Evolutionary conservation across 2,329 filamentous ascomycete species (phyloP).

Genomic region (Botrytis aclada): DNA sequence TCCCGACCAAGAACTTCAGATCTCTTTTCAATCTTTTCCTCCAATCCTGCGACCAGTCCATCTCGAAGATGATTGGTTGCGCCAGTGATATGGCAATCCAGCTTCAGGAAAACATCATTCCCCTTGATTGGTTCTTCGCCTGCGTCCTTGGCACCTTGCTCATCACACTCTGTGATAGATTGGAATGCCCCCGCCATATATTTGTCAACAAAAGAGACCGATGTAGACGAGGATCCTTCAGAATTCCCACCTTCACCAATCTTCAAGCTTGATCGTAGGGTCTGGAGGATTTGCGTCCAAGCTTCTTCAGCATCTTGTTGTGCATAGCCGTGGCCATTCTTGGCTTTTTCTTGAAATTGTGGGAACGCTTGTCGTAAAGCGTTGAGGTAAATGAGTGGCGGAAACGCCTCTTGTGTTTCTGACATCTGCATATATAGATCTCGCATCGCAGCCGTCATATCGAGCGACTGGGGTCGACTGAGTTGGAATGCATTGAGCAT

Average conservation of each 20-base stretch:
- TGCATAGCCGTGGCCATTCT: constrained; percentile 80
- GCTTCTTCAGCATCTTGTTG: constrained; percentile 98
- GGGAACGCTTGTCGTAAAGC: constrained; percentile 77
- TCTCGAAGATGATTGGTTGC: constrained; percentile 88
- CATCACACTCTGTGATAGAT: constrained; percentile 77
- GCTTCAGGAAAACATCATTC: constrained; percentile 79
- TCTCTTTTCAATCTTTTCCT: constrained; percentile 87
- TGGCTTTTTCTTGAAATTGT: constrained; percentile 88
- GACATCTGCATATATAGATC: constrained; percentile 87
- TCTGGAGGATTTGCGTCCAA: constrained; percentile 90
- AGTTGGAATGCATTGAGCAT: constrained; percentile 47
- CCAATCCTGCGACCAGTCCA: constrained; percentile 76
- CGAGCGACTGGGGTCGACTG: constrained; percentile 41
- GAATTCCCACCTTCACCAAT: constrained; percentile 49
- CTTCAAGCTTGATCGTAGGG: constrained; percentile 75
- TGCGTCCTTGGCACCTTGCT: constrained; percentile 68
- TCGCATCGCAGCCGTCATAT: constrained; percentile 74
- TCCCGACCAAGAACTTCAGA: constrained; percentile 76
- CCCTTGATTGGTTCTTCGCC: constrained; percentile 67
- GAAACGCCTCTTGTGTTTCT: constrained; percentile 82
- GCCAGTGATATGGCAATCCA: constrained; percentile 91
- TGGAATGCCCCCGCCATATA: constrained; percentile 84
- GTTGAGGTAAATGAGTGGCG: constrained; percentile 77
- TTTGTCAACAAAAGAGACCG: constrained; percentile 78
- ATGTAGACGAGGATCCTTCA: constrained; percentile 50